Conservation (phyloP, 108 stramenopile species). For the Cyclotella distinguenda region DNA sequence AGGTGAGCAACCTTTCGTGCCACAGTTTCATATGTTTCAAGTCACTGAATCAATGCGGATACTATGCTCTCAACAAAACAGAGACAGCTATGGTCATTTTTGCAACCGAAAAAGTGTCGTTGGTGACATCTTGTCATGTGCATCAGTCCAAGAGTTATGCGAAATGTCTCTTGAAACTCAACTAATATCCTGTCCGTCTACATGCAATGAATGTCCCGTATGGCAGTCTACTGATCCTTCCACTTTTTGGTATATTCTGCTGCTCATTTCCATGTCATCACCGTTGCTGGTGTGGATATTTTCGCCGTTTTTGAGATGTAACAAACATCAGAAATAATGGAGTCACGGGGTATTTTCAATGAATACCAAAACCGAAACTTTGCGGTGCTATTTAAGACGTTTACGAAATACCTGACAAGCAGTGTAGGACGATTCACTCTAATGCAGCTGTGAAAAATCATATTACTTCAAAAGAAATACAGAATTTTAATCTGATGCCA, state of each 20-base stretch:
- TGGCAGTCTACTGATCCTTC: slow-evolving; percentile 45
- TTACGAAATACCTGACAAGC: no score
- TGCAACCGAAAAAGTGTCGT: slow-evolving; percentile 13
- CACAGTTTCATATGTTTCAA: not conserved
- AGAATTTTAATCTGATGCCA: no score
- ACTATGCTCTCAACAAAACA: not conserved
- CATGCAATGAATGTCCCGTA: slow-evolving; percentile 42
- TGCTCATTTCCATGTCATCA: slow-evolving; percentile 24
- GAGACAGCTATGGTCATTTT: slow-evolving; percentile 45
- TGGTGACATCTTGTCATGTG: slow-evolving; percentile 5
- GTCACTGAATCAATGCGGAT: not conserved
- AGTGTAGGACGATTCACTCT: no score
- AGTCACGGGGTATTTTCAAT: slow-evolving; percentile 13
- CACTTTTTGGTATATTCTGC: slow-evolving; percentile 37
- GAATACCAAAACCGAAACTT: no score
- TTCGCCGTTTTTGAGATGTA: slow-evolving; percentile 31
- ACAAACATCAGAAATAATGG: slow-evolving; percentile 2
- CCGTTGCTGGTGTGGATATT: slow-evolving; percentile 28
- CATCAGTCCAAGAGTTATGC: slow-evolving; percentile 29
- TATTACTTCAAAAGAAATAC: no score
- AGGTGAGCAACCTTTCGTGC: not conserved
- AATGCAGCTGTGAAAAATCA: no score
- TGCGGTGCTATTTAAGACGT: no score
- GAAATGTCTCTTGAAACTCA: slow-evolving; percentile 7
- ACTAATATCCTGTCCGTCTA: slow-evolving; percentile 31